phyloP scores from a whole-genome alignment of 2,329 filamentous ascomycete genomes.

The Mycogone perniciosa region DNA sequence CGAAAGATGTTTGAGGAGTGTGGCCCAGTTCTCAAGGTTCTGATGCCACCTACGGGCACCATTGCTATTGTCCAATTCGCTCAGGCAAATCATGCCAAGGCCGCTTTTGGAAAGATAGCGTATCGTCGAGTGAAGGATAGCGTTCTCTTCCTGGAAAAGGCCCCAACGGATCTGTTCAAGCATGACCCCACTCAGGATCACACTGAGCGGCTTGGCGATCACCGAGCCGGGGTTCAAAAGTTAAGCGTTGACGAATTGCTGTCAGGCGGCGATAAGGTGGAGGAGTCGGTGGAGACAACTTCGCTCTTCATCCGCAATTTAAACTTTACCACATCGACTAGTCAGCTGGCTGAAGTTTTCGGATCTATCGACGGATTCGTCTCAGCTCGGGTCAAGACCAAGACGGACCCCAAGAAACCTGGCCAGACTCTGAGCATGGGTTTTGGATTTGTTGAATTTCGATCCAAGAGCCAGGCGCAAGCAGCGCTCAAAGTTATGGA shows the following conservation, averaged over 20 bases:
- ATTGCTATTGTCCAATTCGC: conserved; percentile 90
- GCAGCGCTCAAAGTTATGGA: conserved; percentile 82
- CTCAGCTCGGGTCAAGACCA: conserved; percentile 86
- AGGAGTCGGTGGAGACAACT: conserved; percentile 56
- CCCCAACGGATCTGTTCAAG: conserved; percentile 72
- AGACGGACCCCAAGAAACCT: conserved; percentile 83
- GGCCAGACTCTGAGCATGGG: conserved; percentile 92
- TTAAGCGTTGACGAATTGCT: conserved; percentile 64
- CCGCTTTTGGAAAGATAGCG: conserved; percentile 76
- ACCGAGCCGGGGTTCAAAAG: conserved; percentile 48
- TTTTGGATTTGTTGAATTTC: conserved; percentile 91
- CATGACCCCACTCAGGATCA: conserved; percentile 23
- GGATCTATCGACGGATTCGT: conserved; percentile 79
- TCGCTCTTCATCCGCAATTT: conserved; percentile 92
- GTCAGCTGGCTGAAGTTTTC: conserved; percentile 71
- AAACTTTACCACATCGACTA: conserved; percentile 81
- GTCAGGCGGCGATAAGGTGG: conserved; percentile 46
- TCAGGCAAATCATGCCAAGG: conserved; percentile 69
- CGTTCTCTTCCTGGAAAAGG: conserved; percentile 89
- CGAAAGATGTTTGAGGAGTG: conserved; percentile 78
- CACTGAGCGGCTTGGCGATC: conserved; percentile 28
- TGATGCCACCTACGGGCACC: conserved; percentile 89
- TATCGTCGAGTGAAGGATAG: conserved; percentile 90
- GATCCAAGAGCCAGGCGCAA: conserved; percentile 67
- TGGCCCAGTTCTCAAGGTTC: conserved; percentile 70